Evolutionary conservation across 108 stramenopile genomes (phyloP), one percentile per base, ranked within the genome.

Genomic region (Poteriospumella lacustris): DNA sequence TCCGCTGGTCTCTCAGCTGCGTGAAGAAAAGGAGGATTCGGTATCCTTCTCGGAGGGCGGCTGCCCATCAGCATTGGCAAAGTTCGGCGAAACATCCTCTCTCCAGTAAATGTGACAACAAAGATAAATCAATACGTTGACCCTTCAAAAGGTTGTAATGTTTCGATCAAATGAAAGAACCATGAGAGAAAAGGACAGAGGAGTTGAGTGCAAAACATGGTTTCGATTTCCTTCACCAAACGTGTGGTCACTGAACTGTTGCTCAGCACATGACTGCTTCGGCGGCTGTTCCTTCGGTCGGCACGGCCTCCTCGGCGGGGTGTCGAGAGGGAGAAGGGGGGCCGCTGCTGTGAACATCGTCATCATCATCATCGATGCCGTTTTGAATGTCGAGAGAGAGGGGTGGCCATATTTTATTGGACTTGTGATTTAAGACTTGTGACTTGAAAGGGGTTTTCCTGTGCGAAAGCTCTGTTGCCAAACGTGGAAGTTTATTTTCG

Each of bases 401-500:
- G n/a, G n/a, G n/a, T n/a, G n/a, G n/a, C n/a, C n/a, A n/a, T n/a
- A n/a, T n/a, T n/a, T n/a, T n/a, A n/a, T n/a, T n/a, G n/a, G n/a
- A n/a, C n/a, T n/a, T n/a, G n/a, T n/a, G n/a, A n/a, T n/a, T n/a
- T n/a, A n/a, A n/a, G n/a, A n/a, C n/a, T n/a, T n/a, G n/a, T n/a
- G n/a, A n/a, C n/a, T n/a, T n/a, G n/a, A n/a, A n/a, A n/a, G n/a
- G n/a, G n/a, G n/a, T n/a, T n/a, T n/a, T n/a, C n/a, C n/a, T n/a
- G n/a, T n/a, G n/a, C n/a, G n/a, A n/a, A n/a, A n/a, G n/a, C n/a
- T n/a, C n/a, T n/a, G n/a, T n/a, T n/a, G n/a, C n/a, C n/a, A n/a
- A n/a, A n/a, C n/a, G n/a, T n/a, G n/a, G n/a, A 81, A 76, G 38
- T 79, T 79, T 79, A 81, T 80, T 38, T 76, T 78, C 28, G 59